Base-by-base conservation (phyloP, 495 filamentous ascomycete species). In the Penicillium lagena region DNA sequence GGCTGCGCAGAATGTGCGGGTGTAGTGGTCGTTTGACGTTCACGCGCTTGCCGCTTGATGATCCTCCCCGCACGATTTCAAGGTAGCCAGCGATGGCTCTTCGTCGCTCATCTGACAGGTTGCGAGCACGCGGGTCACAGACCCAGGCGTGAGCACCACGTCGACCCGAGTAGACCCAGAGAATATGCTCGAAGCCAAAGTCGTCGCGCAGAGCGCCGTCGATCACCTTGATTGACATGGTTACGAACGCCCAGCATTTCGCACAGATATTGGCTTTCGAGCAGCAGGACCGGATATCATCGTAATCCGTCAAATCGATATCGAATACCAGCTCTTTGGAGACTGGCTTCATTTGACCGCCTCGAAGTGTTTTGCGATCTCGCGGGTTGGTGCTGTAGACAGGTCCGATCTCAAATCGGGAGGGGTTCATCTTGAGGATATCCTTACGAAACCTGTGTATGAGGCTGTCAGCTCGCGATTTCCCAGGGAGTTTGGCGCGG, bases 301-400 rank as follows among this genome's bases (percentile, higher is more conserved):
- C 93, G 64, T 98, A 98, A 70, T 97, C 93, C 27, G 91, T 96
- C 76, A 98, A 75, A 78, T 98, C 93, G 52, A 98, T 96, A 82
- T 98, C 93, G 68, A 98, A 97, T 49, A 95, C 94, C 12, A 98
- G 67, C 63, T 98, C 93, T 59, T 97, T 97, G 1, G 82, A 71
- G 4, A 94, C 60, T 2, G 93, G 90, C 63, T 94, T 95, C 60
- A 74, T 65, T 49, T 72, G 67, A 3, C 64, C 67, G 10, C 61
- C 59, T 35, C 83, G 80, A 7, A 96, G 66, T 0, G 80, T 80
- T 66, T 98, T 98, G 54, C 94, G 87, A 46, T 97, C 93, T 43
- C 89, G 85, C 0, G 94, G 93, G 62, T 96, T 95, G 27, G 90
- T 83, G 30, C 77, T 86, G 63, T 98, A 98, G 11, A 96, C 86